Evolutionary conservation across 192 early-diverging fungal species (phyloP).

Genomic region (Coemansia sp.): DNA sequence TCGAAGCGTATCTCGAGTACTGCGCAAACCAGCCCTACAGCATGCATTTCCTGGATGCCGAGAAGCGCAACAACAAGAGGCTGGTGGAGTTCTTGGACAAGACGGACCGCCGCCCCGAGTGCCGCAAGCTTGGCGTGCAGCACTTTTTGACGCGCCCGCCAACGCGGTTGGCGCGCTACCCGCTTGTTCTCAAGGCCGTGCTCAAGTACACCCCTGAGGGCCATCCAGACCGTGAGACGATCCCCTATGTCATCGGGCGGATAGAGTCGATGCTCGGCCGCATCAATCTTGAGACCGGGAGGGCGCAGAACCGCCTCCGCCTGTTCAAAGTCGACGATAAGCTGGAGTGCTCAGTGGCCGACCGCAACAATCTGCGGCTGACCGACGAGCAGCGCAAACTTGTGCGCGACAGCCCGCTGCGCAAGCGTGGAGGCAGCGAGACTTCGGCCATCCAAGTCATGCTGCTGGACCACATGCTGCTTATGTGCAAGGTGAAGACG

Average conservation of each 20-base stretch:
- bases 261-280: constrained; percentile 72
- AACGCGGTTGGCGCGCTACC: constrained; percentile 84
- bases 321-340: constrained; percentile 71
- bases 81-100: constrained; percentile 81
- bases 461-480: constrained; percentile 85
- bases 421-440: constrained; percentile 63
- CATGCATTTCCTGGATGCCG: constrained; percentile 79
- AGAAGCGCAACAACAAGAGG: constrained; percentile 63
- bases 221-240: constrained; percentile 72
- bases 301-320: constrained; percentile 84
- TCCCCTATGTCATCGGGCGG: constrained; percentile 72
- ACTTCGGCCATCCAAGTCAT: constrained; percentile 73
- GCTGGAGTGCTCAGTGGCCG: constrained; percentile 58
- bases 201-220: constrained; percentile 80
- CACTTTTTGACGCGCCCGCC: constrained; percentile 87
- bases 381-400: constrained; percentile 67
- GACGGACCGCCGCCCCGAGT: constrained; percentile 72
- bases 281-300: constrained; percentile 87
- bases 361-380: constrained; percentile 71
- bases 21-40: constrained; percentile 82
- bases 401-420: constrained; percentile 80
- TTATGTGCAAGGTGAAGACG: constrained; percentile 70
- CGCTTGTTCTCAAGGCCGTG: constrained; percentile 76
- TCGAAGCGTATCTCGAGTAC: constrained; percentile 83
- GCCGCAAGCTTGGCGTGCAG: constrained; percentile 79